Base-by-base conservation (phyloP, 1,139 yeast genomes). In the Zygoascus hellenicus region DNA sequence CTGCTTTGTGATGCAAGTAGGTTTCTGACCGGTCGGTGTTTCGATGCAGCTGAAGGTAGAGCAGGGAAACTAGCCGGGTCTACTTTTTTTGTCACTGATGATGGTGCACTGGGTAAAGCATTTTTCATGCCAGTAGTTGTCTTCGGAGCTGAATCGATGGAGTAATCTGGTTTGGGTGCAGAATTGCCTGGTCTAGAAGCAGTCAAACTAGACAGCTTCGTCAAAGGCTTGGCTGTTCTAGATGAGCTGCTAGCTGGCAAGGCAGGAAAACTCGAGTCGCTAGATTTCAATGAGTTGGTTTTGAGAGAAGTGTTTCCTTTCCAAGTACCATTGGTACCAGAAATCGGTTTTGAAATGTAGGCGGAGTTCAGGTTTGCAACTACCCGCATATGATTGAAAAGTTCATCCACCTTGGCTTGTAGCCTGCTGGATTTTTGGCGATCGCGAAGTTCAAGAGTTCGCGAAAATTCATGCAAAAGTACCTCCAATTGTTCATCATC, bases 381-480 rank as follows among this genome's bases (percentile, higher is more conserved):
- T 22, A 19, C 16, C 30, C 5, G 39, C 39, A 36, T 19, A 19
- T 22, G 26, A 22, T 22, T 22, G 26, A 22, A 22, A 7, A 26
- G 28, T n/a, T 36, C 22, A 3, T n/a, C 9, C 11, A 13, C 13
- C 7, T 30, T 26, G 15, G 33, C 9, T 15, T 29, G 34, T 28
- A 26, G 10, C 10, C n/a, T 33, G 19, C 11, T 43, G 16, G 38
- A 46, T 17, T 43, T 40, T 2, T 33, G 35, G 10, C 10, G n/a
- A 13, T 26, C 43, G 26, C 38, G 33, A 11, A 41, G n/a, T 19
- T 14, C 22, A 14, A 41, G 29, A n/a, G 43, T 32, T 17, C 33
- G 57, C 1, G 57, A 52, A 48, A 76, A 68, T 52, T 78, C 83
- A 29, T 69, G 70, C 9, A 79, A 51, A 42, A 80, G 62, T 15